Base-by-base conservation (phyloP, 805 yeast species). In the Myxozyma mucilagina region DNA sequence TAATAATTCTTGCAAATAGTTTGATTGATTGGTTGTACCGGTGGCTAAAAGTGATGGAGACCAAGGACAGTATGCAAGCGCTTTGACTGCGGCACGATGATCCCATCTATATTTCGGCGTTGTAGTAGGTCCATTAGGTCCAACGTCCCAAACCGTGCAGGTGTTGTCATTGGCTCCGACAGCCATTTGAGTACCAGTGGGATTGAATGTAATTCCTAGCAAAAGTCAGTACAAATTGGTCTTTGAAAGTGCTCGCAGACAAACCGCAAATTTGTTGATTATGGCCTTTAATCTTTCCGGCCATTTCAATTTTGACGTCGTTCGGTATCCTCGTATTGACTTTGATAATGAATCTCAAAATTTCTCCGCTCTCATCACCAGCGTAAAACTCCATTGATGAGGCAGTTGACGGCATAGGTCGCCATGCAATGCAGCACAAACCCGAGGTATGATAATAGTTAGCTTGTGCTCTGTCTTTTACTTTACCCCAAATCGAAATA, bases 31-130 rank as follows among this genome's bases (percentile, higher is more conserved):
- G 3, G 31, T 7, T 47, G 42, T 49, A 65, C 69, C 69, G 0
- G 97, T 90, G 0, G 93, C 97, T 39, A 92, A 72, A 8, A 92
- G 74, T 1, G 87, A 80, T 13, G 84, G 84, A 18, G 90, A 80
- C 97, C 97, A 91, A 0, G 97, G 97, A 71, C 97, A 92, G 68
- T 83, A 92, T 3, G 93, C 87, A 48, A 92, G 77, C 0, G 97
- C 97, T 68, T 91, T 91, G 0, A 92, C 92, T 0, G 97, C 97
- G 1, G 97, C 96, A 1, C 78, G 75, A 69, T 92, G 97, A 0
- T 80, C 82, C 54, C 91, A 75, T 9, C 73, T 71, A 69, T 79
- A 83, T 61, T 60, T 44, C 31, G 62, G 65, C 7, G 58, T 75
- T 73, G 51, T 82, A 67, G 24, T 57, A 68, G 9, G 93, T 87